Base-by-base conservation (phyloP, 106 monocot genomes). In the Chionographis japonica region DNA sequence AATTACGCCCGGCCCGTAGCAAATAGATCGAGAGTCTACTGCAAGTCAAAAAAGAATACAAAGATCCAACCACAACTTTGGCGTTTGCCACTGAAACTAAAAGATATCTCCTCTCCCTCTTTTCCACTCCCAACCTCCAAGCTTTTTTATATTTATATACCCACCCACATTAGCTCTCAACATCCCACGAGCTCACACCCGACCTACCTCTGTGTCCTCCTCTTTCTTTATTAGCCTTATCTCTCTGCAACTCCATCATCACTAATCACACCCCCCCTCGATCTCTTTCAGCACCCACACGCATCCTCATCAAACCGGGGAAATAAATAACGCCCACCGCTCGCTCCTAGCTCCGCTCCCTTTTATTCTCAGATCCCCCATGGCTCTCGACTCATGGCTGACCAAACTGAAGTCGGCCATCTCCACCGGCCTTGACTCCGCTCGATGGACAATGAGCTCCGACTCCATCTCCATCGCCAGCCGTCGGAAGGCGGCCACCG, bases 351-450 rank as follows among this genome's bases (percentile, higher is more conserved):
- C 20, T 42, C 65, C 68, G 38, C 6, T 75, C 61, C 15, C 20
- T 19, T 43, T 9, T 43, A 38, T 18, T 11, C 11, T 53, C 38
- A 4, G 1, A 66, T 4, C 41, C 10, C 11, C 37, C 77, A 90
- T 86, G 89, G 82, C 89, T 66, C 53, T 75, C 2, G 83, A 83
- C 20, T 69, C 85, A 70, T 86, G 86, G 86, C 70, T 90, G 19
- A 17, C 60, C 57, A 79, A 71, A 40, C 40, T 84, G 2, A 72
- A 56, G 61, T 73, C 76, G 13, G 60, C 76, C 58, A 55, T 84
- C 42, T 71, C 43, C 43, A 46, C 43, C 43, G 8, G 50, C 5
- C 39, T 66, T 59, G 35, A 52, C 64, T 43, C 42, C 56, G 40
- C 61, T 13, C 35, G 37, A 1, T 58, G 63, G 9, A 61, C 74